phyloP scores from a whole-genome alignment of 805 yeast species.

The Kuraishia borneana region DNA sequence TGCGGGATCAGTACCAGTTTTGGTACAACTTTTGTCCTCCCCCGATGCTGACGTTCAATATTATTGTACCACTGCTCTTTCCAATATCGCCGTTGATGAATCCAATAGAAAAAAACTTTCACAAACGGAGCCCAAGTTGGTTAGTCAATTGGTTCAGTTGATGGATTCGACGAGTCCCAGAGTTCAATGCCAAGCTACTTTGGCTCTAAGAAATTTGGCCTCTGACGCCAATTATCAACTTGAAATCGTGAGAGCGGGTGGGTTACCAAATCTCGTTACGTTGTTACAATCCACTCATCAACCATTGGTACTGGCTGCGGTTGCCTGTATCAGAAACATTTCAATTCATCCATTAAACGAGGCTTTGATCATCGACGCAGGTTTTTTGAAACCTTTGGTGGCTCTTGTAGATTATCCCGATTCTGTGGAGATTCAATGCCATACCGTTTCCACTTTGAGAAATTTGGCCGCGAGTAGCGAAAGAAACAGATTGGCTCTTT shows the following conservation, averaged over 20 bases:
- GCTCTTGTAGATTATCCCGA: slow-evolving; percentile 73
- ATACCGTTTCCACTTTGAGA: slow-evolving; percentile 91
- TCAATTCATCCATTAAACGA: slow-evolving; percentile 96
- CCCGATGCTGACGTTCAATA: slow-evolving; percentile 96
- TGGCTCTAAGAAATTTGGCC: slow-evolving; percentile 91
- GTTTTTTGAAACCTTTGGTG: slow-evolving; percentile 87
- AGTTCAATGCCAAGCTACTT: slow-evolving; percentile 97
- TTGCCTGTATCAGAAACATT: slow-evolving; percentile 95
- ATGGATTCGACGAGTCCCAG: slow-evolving; percentile 93
- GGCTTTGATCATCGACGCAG: slow-evolving; percentile 92
- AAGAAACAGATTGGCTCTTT: slow-evolving; percentile 79
- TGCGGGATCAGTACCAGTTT: slow-evolving; percentile 96
- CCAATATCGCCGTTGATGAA: slow-evolving; percentile 96
- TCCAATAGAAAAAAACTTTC: slow-evolving; percentile 79
- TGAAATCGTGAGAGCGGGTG: slow-evolving; percentile 92
- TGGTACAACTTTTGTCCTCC: slow-evolving; percentile 76
- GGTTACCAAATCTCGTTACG: slow-evolving; percentile 86
- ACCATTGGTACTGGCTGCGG: slow-evolving; percentile 90
- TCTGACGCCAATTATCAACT: slow-evolving; percentile 93
- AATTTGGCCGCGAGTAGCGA: slow-evolving; percentile 94
- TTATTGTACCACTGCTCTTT: slow-evolving; percentile 94
- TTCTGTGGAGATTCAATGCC: slow-evolving; percentile 95
- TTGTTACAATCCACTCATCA: slow-evolving; percentile 82
- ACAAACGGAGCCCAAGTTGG: slow-evolving; percentile 87
- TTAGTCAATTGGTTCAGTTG: slow-evolving; percentile 72